These are phyloP conservation scores for Vigna trinervia DNA, from an alignment of 306 rosid genomes.

Conservation along the genomic window DNA sequence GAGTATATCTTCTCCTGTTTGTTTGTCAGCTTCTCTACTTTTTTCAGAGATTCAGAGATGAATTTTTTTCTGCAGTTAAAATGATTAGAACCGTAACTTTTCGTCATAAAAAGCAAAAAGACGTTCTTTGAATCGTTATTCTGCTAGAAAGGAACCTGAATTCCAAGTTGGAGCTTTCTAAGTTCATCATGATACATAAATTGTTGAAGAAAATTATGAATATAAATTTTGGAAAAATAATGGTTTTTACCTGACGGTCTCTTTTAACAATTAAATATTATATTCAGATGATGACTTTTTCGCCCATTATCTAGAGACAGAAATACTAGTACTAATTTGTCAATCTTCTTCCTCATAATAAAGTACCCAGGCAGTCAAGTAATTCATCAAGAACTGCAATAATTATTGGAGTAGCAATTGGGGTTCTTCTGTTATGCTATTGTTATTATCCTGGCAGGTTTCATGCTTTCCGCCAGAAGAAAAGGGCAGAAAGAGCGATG, in stretches of 20 bases:
- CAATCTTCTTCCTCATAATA: neutral
- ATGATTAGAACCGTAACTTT: conserved; percentile 14
- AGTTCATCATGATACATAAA: neutral
- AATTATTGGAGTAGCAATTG: conserved; percentile 58
- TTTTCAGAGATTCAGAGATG: neutral
- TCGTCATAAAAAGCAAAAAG: no score
- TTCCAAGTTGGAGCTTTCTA: conserved; percentile 10
- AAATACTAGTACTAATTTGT: conserved; percentile 3
- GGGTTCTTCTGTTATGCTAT: conserved; percentile 54
- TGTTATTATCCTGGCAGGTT: conserved; percentile 54
- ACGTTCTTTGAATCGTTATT: no score
- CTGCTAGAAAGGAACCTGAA: no score
- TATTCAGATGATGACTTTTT: no score
- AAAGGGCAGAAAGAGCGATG: conserved; percentile 48
- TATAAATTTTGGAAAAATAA: no score
- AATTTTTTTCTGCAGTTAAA: conserved; percentile 3
- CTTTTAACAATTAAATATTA: no score
- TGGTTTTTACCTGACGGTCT: no score
- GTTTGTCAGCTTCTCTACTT: conserved; percentile 15
- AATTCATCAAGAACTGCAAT: conserved; percentile 37
- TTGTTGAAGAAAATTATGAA: no score
- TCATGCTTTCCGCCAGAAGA: conserved; percentile 61
- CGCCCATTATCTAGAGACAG: neutral
- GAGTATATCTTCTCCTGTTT: conserved; percentile 20
- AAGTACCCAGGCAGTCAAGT: conserved; percentile 24